Base-by-base conservation (phyloP, 768 basidiomycete genomes). In the Pisolithus marmoratus region DNA sequence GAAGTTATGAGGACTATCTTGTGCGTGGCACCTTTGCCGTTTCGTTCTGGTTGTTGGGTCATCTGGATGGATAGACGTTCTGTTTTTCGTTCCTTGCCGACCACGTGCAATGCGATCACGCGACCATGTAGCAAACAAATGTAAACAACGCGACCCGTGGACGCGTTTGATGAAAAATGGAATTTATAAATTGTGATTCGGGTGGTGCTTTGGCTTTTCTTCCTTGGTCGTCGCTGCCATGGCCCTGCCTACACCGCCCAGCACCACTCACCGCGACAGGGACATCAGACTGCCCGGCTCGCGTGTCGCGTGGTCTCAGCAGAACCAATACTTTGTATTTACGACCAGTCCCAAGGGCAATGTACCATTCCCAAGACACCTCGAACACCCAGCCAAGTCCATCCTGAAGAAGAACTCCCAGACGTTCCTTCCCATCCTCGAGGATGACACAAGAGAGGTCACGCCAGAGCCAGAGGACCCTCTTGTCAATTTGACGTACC, bases 391-490 rank as follows among this genome's bases (percentile, higher is more conserved):
- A 0, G 50, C 67, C 20, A 85, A 78, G 56, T 87, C 89, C 7
- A 90, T 90, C 52, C 75, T 91, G 34, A 91, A 90, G 68, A 80
- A 75, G 58, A 56, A 58, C 57, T 46, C 52, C 40, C 60, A 72
- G 23, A 54, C 60, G 8, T 53, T 65, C 20, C 67, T 77, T 20
- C 64, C 74, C 1, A 61, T 64, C 3, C 54, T 74, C 3, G 72
- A 79, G n/a, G 71, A 75, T 46, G 69, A 67, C 23, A 65, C 70
- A 48, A 79, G 88, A 51, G 82, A 88, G 51, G 67, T 74, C 14
- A 91, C 90, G 0, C 90, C 90, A n/a, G 89, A 89, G 59, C 90
- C 90, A 2, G 67, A 70, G 2, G 80, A 83, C 59, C 85, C 87
- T 11, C 74, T 89, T 17, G 73, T 73, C 7, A 74, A 89, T 59